Conservation (phyloP, 768 basidiomycete species). For the Rhizopogon vulgaris region DNA sequence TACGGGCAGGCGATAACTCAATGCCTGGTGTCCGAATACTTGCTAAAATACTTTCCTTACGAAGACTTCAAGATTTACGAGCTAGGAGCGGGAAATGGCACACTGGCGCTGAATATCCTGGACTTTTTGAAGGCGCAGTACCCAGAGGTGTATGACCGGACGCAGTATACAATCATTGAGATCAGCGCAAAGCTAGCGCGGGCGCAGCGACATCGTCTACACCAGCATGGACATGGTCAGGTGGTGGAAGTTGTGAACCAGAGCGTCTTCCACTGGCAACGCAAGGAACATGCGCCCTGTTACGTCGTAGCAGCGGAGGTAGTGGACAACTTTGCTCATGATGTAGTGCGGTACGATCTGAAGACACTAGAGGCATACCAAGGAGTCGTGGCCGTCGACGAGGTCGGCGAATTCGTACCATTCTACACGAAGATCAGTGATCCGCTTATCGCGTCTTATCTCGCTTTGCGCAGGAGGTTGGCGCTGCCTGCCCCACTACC, state of each 20-base stretch:
- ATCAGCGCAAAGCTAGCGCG: conserved; percentile 77
- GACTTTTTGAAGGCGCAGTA: conserved; percentile 70
- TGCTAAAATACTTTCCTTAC: conserved; percentile 93
- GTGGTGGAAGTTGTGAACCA: conserved; percentile 66
- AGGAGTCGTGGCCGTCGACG: conserved; percentile 72
- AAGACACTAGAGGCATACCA: conserved; percentile 78
- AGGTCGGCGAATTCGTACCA: conserved; percentile 74
- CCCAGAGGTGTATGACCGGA: conserved; percentile 91
- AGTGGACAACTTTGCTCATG: conserved; percentile 97
- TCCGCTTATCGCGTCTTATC: conserved; percentile 74
- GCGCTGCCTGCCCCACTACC: conserved; percentile 53
- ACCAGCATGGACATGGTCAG: conserved; percentile 26
- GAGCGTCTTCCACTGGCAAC: conserved; percentile 84
- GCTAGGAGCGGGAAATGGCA: conserved; percentile 97
- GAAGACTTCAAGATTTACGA: conserved; percentile 96
- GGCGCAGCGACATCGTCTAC: conserved; percentile 64
- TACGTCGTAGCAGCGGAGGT: conserved; percentile 96
- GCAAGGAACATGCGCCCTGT: conserved; percentile 73
- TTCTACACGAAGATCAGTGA: conserved; percentile 83
- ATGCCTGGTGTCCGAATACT: conserved; percentile 86
- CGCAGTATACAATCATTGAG: conserved; percentile 91
- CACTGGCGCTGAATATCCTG: conserved; percentile 84
- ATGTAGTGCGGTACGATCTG: conserved; percentile 86
- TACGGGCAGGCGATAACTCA: conserved; percentile 89
- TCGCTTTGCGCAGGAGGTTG: conserved; percentile 59